A percentile compares a stretch with the other conserved stretches of the same genome.
phyloP scores from a whole-genome alignment of 768 basidiomycete genomes.

The Leccinum pellstonianum region DNA sequence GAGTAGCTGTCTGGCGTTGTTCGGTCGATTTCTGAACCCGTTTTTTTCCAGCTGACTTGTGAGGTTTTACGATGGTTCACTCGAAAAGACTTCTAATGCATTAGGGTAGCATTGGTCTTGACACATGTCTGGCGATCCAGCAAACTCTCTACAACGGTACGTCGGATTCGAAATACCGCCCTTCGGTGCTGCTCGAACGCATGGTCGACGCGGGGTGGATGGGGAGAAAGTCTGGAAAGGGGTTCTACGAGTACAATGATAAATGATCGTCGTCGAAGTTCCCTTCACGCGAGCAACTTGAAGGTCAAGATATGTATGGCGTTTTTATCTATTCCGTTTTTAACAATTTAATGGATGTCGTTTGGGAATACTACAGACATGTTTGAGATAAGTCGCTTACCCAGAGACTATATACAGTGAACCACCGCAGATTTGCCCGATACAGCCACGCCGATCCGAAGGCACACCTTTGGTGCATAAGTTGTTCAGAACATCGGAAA shows the following conservation, averaged over 20 bases:
- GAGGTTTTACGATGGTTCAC: slow-evolving; percentile 7
- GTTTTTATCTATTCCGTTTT: not conserved
- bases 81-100: not conserved
- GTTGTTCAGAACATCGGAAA: too few species aligned
- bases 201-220: slow-evolving; percentile 98
- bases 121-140: slow-evolving; percentile 94
- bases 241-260: slow-evolving; percentile 83
- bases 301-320: not conserved
- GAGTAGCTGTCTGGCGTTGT: slow-evolving; percentile 6
- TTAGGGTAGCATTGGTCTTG: slow-evolving; percentile 80
- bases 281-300: not conserved
- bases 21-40: slow-evolving; percentile 2
- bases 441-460: too few species aligned
- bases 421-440: too few species aligned
- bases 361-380: too few species aligned
- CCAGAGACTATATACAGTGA: too few species aligned
- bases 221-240: slow-evolving; percentile 90
- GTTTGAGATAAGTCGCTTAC: too few species aligned
- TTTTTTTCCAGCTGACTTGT: slow-evolving; percentile 31
- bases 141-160: slow-evolving; percentile 87
- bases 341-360: too few species aligned
- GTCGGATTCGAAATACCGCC: slow-evolving; percentile 93
- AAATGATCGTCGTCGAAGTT: slow-evolving; percentile 1
- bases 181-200: slow-evolving; percentile 81
- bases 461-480: too few species aligned